Conservation (phyloP, 441 rosid species). For the Jatropha podagrica region DNA sequence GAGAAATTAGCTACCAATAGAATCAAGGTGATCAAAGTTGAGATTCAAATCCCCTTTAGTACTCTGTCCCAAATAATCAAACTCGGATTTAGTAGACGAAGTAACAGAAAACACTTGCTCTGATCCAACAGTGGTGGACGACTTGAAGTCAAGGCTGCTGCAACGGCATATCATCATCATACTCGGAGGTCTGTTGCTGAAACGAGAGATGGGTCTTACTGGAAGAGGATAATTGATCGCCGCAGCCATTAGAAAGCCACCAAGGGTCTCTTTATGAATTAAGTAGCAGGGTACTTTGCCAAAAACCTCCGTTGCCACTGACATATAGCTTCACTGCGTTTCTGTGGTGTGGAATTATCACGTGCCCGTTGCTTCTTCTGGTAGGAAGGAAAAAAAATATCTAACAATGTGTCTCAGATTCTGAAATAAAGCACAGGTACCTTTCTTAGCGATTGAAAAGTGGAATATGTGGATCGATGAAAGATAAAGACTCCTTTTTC, state of each 20-base stretch:
- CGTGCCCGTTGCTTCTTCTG: neutral
- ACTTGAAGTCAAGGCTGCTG: constrained; percentile 34
- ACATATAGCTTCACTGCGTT: neutral
- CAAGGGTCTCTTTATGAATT: neutral
- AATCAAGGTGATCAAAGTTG: constrained; percentile 59
- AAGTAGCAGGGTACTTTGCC: neutral
- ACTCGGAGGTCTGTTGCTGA: constrained; percentile 16
- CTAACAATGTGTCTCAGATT: neutral
- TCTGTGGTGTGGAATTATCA: neutral
- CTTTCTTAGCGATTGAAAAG: too few species aligned
- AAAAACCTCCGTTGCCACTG: neutral
- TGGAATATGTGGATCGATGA: too few species aligned
- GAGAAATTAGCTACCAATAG: constrained; percentile 39
- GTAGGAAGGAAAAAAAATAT: neutral
- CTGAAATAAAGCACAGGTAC: too few species aligned
- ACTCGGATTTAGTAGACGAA: constrained; percentile 54
- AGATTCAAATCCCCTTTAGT: constrained; percentile 95
- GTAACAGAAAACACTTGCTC: constrained; percentile 71
- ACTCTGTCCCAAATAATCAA: constrained; percentile 95
- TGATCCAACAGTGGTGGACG: constrained; percentile 29
- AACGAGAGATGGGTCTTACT: constrained; percentile 9
- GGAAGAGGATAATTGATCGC: constrained; percentile 21
- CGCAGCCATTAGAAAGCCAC: constrained; percentile 29
- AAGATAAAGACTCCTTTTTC: too few species aligned
- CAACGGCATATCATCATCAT: constrained; percentile 31